Percentiles rank a stretch among this genome's conserved stretches.
Evolutionary conservation across 176 grass and related monocot species (phyloP).

Genomic region (Melocanna baccifera): DNA sequence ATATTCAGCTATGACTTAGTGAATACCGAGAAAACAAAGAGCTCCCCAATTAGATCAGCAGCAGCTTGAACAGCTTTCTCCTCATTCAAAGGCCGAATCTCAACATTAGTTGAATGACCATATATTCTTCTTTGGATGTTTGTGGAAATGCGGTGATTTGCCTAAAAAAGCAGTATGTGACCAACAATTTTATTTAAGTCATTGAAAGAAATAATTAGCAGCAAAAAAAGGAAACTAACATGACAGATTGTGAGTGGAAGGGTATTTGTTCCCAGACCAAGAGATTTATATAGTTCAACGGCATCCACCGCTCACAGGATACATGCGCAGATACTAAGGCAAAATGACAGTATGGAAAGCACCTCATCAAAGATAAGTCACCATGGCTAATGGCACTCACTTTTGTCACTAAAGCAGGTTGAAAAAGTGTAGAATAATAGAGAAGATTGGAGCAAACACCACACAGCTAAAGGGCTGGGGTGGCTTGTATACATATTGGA

Average conservation of each 20-base stretch:
- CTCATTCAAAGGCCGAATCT: slow-evolving; percentile 60
- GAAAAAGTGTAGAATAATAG: too few species aligned
- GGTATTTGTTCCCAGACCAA: not conserved
- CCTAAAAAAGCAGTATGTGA: slow-evolving; percentile 23
- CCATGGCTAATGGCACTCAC: not conserved
- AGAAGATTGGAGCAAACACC: too few species aligned
- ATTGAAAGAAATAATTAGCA: not conserved
- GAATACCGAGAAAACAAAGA: slow-evolving; percentile 73
- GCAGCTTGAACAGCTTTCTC: slow-evolving; percentile 84
- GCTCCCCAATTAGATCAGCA: slow-evolving; percentile 68
- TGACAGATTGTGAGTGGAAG: not conserved
- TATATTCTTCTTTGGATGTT: slow-evolving; percentile 67
- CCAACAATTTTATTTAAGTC: not conserved
- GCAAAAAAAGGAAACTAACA: not conserved
- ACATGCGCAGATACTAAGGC: not conserved
- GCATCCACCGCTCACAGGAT: not conserved
- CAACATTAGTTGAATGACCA: slow-evolving; percentile 61
- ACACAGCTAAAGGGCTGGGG: too few species aligned
- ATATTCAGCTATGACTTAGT: slow-evolving; percentile 9
- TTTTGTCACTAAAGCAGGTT: not conserved
- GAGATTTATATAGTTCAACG: slow-evolving; percentile 3
- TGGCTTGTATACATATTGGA: too few species aligned
- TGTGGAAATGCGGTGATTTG: slow-evolving; percentile 65
- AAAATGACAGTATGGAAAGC: not conserved
- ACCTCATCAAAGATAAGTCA: not conserved